Evolutionary conservation across 345 rosid species (phyloP), one percentile per base, ranked within the genome.

Genomic region (Nasturtium officinale): DNA sequence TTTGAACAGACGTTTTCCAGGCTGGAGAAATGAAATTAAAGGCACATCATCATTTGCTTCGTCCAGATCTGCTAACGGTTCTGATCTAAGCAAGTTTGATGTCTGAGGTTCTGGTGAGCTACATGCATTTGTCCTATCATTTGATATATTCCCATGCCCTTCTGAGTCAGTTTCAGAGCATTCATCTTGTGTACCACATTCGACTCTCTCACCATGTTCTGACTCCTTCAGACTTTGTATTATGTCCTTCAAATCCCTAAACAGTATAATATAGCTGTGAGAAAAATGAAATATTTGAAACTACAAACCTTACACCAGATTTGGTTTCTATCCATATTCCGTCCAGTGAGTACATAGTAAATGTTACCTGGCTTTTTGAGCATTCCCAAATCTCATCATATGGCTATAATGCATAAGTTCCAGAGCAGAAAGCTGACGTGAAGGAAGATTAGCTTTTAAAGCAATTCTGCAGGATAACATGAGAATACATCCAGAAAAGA

Each of bases 351-450:
- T 53, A 60, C 37, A 45, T 61, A 33, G 62, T 48, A 65, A 29
- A 48, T 54, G 55, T 79, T 83, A 91, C 99, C 96, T 95, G 77
- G 96, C 85, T 84, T 89, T 81, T 58, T 87, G 85, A 77, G 79
- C 75, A 78, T 95, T 81, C 80, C 86, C 87, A 86, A 91, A 88
- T 86, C 99, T 85, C 65, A 95, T 91, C 96, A 91, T 91, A 82
- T 90, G 85, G 86, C 88, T 88, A 61, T 95, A 95, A 67, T 91
- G 98, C 96, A 95, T 90, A 75, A 83, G 89, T 81, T 95, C 97
- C 53, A 95, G 78, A 42, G 98, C 98, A 66, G 86, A 74, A 79
- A 91, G 85, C 82, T 95, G 92, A 76, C 83, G 29, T 11, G 87
- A 75, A 50, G 87, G 87, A 74, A 85, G 86, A 23, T 89, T 86